phyloP scores from a whole-genome alignment of 352 stramenopile species.

The Phytophthora quininea region DNA sequence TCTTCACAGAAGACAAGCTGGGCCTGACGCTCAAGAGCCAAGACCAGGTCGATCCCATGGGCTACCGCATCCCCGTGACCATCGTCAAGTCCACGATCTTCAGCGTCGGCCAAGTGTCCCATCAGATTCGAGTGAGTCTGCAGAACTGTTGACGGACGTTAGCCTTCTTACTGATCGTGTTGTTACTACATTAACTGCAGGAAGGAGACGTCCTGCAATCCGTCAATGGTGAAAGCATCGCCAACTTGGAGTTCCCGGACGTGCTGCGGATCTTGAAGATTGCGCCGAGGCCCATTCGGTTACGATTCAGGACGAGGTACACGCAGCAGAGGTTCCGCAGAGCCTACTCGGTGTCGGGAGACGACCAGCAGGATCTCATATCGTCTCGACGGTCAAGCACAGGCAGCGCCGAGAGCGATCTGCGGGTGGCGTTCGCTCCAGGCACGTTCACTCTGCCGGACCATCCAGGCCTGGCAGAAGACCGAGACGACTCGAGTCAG shows the following conservation, averaged over 20 bases:
- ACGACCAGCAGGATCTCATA: conserved; percentile 25
- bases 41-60: conserved; percentile 25
- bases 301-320: conserved; percentile 57
- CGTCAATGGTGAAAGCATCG: conserved; percentile 73
- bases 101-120: conserved; percentile 52
- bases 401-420: conserved; percentile 29
- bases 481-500: conserved; percentile 70
- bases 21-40: conserved; percentile 60
- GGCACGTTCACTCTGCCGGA: conserved; percentile 44
- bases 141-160: not conserved
- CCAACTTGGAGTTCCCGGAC: conserved; percentile 66
- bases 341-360: conserved; percentile 20
- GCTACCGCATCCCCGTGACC: conserved; percentile 37
- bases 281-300: conserved; percentile 65
- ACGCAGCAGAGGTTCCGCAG: conserved; percentile 17
- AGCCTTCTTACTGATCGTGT: conserved; percentile 6
- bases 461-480: conserved; percentile 39
- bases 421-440: conserved; percentile 22
- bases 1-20: conserved; percentile 66
- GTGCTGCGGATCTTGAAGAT: conserved; percentile 75
- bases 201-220: conserved; percentile 75
- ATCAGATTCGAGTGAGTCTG: conserved; percentile 52
- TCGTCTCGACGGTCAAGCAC: conserved; percentile 30
- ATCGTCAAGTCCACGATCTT: conserved; percentile 65
- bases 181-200: conserved; percentile 24